Conservation (phyloP, 2,329 filamentous ascomycete genomes). For the Epichloe elymi region DNA sequence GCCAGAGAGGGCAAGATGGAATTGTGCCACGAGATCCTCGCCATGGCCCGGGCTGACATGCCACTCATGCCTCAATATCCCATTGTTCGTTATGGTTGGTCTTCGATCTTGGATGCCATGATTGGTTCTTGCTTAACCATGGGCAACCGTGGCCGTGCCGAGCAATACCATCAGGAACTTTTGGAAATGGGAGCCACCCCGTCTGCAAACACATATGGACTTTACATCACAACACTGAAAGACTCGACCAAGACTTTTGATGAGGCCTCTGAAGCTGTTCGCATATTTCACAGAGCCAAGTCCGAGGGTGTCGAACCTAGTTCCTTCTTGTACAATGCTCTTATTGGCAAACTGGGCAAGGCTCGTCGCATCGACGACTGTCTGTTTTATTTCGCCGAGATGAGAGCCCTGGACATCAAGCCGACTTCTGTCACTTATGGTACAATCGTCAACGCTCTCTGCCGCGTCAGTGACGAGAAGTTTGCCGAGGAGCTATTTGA, state of each 20-base stretch:
- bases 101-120: slow-evolving; percentile 92
- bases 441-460: slow-evolving; percentile 94
- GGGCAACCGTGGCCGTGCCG: slow-evolving; percentile 67
- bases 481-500: slow-evolving; percentile 97
- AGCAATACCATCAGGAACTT: slow-evolving; percentile 82
- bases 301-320: slow-evolving; percentile 89
- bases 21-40: slow-evolving; percentile 72
- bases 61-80: slow-evolving; percentile 74
- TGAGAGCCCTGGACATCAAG: slow-evolving; percentile 84
- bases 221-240: slow-evolving; percentile 98
- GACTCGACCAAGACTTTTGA: slow-evolving; percentile 96
- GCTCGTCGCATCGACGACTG: slow-evolving; percentile 96
- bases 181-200: slow-evolving; percentile 81
- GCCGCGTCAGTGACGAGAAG: slow-evolving; percentile 92
- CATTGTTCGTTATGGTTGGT: slow-evolving; percentile 88
- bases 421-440: slow-evolving; percentile 97
- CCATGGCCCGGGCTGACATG: slow-evolving; percentile 80
- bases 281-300: slow-evolving; percentile 92
- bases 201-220: slow-evolving; percentile 91
- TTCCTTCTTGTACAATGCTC: slow-evolving; percentile 93
- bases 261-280: slow-evolving; percentile 90
- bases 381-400: slow-evolving; percentile 94
- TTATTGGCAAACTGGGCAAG: slow-evolving; percentile 97
- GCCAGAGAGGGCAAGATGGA: slow-evolving; percentile 74
- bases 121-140: slow-evolving; percentile 78